Evolutionary conservation across 2,329 filamentous ascomycete species (phyloP), one percentile per base, ranked within the genome.

Genomic region (Sarocladiaceae sp.): DNA sequence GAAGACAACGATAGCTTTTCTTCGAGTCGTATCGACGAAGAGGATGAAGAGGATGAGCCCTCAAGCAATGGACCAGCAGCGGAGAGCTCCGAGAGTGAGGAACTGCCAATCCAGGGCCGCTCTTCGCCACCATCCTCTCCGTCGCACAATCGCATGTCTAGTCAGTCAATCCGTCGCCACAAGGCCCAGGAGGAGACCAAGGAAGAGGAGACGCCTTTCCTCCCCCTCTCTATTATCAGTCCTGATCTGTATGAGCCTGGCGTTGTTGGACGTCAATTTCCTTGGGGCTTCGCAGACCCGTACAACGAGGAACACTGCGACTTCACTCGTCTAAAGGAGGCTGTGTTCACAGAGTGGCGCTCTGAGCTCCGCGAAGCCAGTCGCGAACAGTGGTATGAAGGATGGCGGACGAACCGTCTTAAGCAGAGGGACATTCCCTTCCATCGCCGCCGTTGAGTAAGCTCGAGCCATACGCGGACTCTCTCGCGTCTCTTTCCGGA

Each of bases 261-360:
- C 28, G 76, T 88, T 15, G 73, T 96, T 55, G 94, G 94, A 42
- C 88, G 94, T 55, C 86, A 87, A 58, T 99, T 97, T 67, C 89
- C 94, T 0, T 99, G 94, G 94, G 94, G 94, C 6, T 95, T 97
- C 60, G 94, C 94, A 4, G 90, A 97, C 64, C 94, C 94, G 1
- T 92, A 94, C 74, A 86, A 97, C 62, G 78, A 85, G 26, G 83
- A 88, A 60, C 94, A 99, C 72, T 99, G 94, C 71, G 94, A 99
- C 70, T 99, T 97, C 68, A 77, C 88, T 52, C 86, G 87, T 56
- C 79, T 99, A 59, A 94, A 94, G 71, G 92, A 97, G 54, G 86
- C 87, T 7, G 88, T 99, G 28, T 99, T 99, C 68, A 84, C 77
- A 58, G 93, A 97, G 64, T 99, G 94, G 94, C 87, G 93, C 49